Evolutionary conservation across 2,329 filamentous ascomycete species (phyloP).

Genomic region (Pseudogymnoascus sp.): DNA sequence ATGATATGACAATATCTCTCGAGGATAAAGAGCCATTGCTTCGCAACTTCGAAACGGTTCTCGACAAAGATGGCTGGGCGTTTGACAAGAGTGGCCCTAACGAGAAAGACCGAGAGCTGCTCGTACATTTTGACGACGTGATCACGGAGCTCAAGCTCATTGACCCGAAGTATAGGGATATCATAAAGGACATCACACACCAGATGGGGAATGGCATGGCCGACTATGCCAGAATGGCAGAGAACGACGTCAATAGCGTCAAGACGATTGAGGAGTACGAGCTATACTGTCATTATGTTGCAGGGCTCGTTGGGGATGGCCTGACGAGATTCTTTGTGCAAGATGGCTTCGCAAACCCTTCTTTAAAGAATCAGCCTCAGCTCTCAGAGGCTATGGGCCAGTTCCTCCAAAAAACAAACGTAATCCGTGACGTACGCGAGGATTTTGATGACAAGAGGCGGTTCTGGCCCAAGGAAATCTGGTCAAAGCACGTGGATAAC

Average conservation of each 20-base stretch:
- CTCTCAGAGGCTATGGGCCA: slow-evolving; percentile 95
- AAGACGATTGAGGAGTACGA: slow-evolving; percentile 85
- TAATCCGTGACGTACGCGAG: slow-evolving; percentile 90
- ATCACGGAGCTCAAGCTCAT: slow-evolving; percentile 80
- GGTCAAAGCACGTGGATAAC: slow-evolving; percentile 86
- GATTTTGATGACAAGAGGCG: slow-evolving; percentile 79
- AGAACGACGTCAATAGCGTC: slow-evolving; percentile 71
- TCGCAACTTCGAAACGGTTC: slow-evolving; percentile 68
- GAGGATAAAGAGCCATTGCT: slow-evolving; percentile 79
- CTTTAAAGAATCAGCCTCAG: slow-evolving; percentile 66
- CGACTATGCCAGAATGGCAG: slow-evolving; percentile 80
- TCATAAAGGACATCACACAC: slow-evolving; percentile 86
- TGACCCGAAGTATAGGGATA: slow-evolving; percentile 72
- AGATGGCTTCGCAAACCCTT: slow-evolving; percentile 77
- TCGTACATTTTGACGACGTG: slow-evolving; percentile 86
- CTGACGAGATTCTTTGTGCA: slow-evolving; percentile 84
- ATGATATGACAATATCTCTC: slow-evolving; percentile 88
- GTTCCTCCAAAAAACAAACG: slow-evolving; percentile 97
- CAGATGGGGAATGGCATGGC: slow-evolving; percentile 99
- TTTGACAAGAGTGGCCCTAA: slow-evolving; percentile 78
- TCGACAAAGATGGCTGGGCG: slow-evolving; percentile 83
- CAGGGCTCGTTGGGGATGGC: slow-evolving; percentile 95
- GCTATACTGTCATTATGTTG: slow-evolving; percentile 95
- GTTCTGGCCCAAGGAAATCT: slow-evolving; percentile 95
- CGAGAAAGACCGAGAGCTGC: slow-evolving; percentile 87